These are phyloP conservation scores for Suillus clintonianus DNA, from an alignment of 768 basidiomycete species.

Conservation along the genomic window DNA sequence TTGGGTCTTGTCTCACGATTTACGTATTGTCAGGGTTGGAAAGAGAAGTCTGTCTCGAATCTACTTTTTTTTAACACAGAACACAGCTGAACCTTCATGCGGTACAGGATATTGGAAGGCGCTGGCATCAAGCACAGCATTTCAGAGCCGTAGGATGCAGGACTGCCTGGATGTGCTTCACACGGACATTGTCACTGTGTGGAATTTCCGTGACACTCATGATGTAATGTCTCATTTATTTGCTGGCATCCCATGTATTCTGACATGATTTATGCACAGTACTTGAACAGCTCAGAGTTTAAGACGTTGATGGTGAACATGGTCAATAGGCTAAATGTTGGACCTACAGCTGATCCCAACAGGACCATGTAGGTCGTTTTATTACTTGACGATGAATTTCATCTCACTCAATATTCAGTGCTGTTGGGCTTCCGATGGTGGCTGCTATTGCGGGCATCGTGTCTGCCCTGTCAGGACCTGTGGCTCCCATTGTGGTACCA, in stretches of 20 bases:
- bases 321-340: not conserved
- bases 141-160: not conserved
- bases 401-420: not conserved
- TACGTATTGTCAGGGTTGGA: not conserved
- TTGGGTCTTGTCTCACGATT: not conserved
- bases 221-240: not conserved
- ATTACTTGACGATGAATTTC: not conserved
- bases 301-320: not conserved
- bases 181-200: conserved; percentile 17
- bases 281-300: not conserved
- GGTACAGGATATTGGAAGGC: conserved; percentile 19
- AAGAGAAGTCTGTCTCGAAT: conserved; percentile 10
- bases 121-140: conserved; percentile 12
- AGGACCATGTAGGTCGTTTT: not conserved
- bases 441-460: not conserved
- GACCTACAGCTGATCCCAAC: not conserved
- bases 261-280: not conserved
- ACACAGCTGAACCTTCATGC: no score
- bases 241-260: no score
- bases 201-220: conserved; percentile 18
- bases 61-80: no score
- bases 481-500: not conserved
- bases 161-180: conserved; percentile 19
- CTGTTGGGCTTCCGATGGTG: not conserved
- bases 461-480: not conserved